Evolutionary conservation across 176 grass and related monocot genomes (phyloP).

Genomic region (Oryza brachyantha): DNA sequence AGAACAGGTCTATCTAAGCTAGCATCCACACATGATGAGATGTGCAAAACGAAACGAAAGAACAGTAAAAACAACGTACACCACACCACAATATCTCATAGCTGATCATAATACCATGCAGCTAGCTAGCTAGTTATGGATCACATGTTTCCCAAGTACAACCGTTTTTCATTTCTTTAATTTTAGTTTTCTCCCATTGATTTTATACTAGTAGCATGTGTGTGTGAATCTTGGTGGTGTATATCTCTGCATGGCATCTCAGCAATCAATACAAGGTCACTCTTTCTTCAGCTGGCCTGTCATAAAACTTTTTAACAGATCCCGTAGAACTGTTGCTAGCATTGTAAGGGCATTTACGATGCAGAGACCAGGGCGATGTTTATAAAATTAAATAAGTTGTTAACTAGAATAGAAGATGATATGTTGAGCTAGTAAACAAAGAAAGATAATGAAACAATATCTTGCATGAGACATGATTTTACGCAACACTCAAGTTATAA

Average conservation of each 20-base stretch:
- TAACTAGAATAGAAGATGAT: too few species aligned
- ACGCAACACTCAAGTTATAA: too few species aligned
- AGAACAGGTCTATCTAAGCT: constrained; percentile 86
- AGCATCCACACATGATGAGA: constrained; percentile 35
- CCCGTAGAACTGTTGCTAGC: background rate
- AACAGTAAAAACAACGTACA: constrained; percentile 40
- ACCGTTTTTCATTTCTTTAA: constrained; percentile 19
- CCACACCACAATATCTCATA: constrained; percentile 47
- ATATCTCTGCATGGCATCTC: constrained; percentile 32
- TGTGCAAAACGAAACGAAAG: constrained; percentile 38
- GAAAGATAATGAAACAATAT: too few species aligned
- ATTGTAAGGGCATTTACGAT: background rate
- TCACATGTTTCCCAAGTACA: constrained; percentile 25
- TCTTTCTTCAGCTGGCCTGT: background rate
- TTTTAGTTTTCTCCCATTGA: constrained; percentile 26
- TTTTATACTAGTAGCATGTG: constrained; percentile 30
- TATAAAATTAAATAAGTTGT: too few species aligned
- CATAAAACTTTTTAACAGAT: background rate
- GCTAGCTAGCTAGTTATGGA: constrained; percentile 17
- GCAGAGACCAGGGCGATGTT: too few species aligned
- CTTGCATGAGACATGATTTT: too few species aligned
- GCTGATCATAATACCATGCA: constrained; percentile 33
- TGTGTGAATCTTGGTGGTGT: constrained; percentile 30
- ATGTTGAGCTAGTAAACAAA: too few species aligned
- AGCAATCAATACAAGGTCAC: constrained; percentile 36